Conservation (phyloP, 2,329 filamentous ascomycete genomes). For the Bipolaris victoriae region DNA sequence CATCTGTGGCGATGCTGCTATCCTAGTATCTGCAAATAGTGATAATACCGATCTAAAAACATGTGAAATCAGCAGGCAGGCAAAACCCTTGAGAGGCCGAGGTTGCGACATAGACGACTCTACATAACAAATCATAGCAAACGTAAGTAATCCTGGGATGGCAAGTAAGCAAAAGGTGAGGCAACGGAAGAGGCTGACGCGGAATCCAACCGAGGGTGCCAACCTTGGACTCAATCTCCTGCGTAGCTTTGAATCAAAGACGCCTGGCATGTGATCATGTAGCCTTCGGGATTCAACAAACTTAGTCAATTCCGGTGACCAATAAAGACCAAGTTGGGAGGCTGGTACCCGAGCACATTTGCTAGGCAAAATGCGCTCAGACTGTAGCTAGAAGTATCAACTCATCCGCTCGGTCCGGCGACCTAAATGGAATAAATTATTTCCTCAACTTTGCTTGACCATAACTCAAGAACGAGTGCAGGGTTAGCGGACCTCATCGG, state of each 20-base stretch:
- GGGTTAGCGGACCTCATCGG: not conserved
- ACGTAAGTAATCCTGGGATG: not conserved
- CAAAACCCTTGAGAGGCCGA: not conserved
- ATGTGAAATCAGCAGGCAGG: not conserved
- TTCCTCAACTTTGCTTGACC: conserved; percentile 2
- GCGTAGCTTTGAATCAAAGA: not conserved
- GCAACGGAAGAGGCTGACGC: conserved; percentile 2
- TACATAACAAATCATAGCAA: conserved; percentile 1
- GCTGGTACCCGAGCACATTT: not conserved
- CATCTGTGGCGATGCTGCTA: conserved; percentile 4
- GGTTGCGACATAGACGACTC: not conserved
- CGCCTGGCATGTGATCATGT: not conserved
- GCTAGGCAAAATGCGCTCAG: not conserved
- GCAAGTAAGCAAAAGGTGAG: not conserved
- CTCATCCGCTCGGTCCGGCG: not conserved
- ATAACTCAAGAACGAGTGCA: conserved; percentile 1
- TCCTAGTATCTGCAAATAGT: not conserved
- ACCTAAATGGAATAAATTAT: not conserved
- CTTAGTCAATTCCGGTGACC: not conserved
- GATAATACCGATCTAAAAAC: not conserved
- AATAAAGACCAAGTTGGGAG: not conserved
- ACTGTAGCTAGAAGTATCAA: not conserved
- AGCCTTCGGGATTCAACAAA: not conserved
- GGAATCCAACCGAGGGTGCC: conserved; percentile 1
- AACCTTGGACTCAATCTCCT: not conserved